Evolutionary conservation across 495 filamentous ascomycete genomes (phyloP).

Genomic region (Pyrenula aspistea): DNA sequence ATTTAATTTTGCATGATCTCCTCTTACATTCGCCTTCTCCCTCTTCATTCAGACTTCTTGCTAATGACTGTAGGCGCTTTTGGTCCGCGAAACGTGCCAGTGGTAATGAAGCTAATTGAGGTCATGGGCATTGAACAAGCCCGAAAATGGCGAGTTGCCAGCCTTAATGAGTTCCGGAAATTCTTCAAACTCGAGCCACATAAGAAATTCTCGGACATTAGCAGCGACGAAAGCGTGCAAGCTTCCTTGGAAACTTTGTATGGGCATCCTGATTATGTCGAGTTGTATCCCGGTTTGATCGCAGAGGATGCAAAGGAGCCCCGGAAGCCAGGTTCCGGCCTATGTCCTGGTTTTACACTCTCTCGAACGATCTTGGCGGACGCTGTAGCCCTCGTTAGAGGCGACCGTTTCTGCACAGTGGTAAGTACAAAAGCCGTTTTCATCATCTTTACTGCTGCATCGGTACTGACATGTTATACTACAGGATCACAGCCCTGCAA

Average conservation of each 20-base stretch:
- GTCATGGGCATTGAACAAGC: constrained; percentile 64
- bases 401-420: constrained; percentile 32
- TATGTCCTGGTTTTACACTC: constrained; percentile 27
- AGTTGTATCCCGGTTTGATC: constrained; percentile 32
- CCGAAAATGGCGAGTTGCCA: constrained; percentile 55
- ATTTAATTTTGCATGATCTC: constrained; percentile 11
- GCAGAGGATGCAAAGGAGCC: constrained; percentile 29
- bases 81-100: constrained; percentile 55
- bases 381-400: constrained; percentile 28
- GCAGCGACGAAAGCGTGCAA: constrained; percentile 47
- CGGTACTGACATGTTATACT: not conserved
- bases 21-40: not conserved
- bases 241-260: constrained; percentile 54
- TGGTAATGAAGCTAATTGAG: constrained; percentile 55
- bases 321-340: constrained; percentile 24
- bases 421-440: not conserved
- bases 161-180: constrained; percentile 65
- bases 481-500: not conserved
- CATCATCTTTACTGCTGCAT: not conserved
- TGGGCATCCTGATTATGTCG: constrained; percentile 42
- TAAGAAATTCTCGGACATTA: constrained; percentile 60
- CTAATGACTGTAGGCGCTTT: constrained; percentile 18
- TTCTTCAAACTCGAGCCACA: constrained; percentile 59
- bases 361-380: constrained; percentile 29
- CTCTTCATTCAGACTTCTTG: not conserved